These are phyloP conservation scores for Parsonsia alboflavescens DNA, from an alignment of 257 asterid species.

Conservation along the genomic window DNA sequence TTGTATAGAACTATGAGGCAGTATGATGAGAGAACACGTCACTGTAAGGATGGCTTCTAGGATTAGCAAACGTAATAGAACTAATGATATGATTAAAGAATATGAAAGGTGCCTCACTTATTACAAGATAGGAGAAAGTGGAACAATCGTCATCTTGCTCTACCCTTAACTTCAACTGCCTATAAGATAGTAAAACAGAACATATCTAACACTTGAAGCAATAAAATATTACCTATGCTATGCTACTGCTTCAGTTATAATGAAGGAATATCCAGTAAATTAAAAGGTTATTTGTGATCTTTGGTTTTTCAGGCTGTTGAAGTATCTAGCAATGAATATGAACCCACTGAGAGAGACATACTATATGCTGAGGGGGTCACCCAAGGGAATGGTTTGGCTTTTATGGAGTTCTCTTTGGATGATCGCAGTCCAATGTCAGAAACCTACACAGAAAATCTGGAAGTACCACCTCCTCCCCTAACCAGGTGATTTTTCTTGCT, in stretches of 20 bases:
- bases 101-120: no score
- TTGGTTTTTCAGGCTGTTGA: constrained; percentile 65
- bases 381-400: constrained; percentile 87
- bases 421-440: constrained; percentile 97
- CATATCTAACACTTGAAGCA: no score
- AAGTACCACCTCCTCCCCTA: constrained; percentile 57
- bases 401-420: constrained; percentile 88
- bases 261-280: not conserved
- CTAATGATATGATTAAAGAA: no score
- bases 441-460: constrained; percentile 71
- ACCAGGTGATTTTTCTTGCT: constrained; percentile 42
- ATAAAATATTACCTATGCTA: not conserved
- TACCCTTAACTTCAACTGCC: no score
- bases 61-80: no score
- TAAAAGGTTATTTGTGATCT: not conserved
- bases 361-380: constrained; percentile 92
- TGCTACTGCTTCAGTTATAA: not conserved
- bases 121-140: no score
- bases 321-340: constrained; percentile 92
- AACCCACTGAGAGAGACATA: constrained; percentile 86
- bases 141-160: no score
- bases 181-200: no score
- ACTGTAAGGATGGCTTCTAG: no score
- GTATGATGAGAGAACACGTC: not conserved
- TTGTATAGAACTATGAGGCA: not conserved